Conservation (phyloP, 805 yeast species). For the Candida coleopterorum region DNA sequence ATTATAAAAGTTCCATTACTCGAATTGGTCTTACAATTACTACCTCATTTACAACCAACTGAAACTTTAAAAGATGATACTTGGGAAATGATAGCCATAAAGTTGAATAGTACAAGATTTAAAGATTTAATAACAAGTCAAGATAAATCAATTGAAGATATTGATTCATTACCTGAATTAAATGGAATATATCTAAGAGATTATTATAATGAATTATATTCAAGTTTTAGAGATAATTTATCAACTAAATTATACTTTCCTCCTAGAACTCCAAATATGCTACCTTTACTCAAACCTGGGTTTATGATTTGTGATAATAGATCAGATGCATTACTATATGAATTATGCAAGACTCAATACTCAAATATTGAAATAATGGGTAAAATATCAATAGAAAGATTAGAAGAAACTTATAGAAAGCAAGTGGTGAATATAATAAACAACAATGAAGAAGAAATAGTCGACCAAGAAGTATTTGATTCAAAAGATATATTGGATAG, state of each 20-base stretch:
- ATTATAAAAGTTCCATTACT: constrained; percentile 24
- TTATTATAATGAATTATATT: constrained; percentile 14
- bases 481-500: constrained; percentile 10
- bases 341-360: constrained; percentile 16
- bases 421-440: constrained; percentile 1
- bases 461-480: background rate
- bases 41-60: constrained; percentile 30
- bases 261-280: background rate
- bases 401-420: constrained; percentile 11
- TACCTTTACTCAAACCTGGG: background rate
- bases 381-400: constrained; percentile 17
- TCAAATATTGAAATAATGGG: constrained; percentile 21
- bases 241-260: background rate
- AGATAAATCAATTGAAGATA: constrained; percentile 8
- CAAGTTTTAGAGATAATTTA: constrained; percentile 10
- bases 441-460: constrained; percentile 6
- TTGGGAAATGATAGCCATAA: constrained; percentile 35
- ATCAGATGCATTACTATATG: constrained; percentile 18
- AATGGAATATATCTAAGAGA: constrained; percentile 23
- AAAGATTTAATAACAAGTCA: constrained; percentile 7
- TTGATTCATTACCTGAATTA: constrained; percentile 21
- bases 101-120: constrained; percentile 19
- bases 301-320: constrained; percentile 5
- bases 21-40: constrained; percentile 21
- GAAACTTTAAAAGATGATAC: constrained; percentile 19